Base-by-base conservation (phyloP, 225 moss, liverwort and hornwort species). In the Thuidium tamariscinum region DNA sequence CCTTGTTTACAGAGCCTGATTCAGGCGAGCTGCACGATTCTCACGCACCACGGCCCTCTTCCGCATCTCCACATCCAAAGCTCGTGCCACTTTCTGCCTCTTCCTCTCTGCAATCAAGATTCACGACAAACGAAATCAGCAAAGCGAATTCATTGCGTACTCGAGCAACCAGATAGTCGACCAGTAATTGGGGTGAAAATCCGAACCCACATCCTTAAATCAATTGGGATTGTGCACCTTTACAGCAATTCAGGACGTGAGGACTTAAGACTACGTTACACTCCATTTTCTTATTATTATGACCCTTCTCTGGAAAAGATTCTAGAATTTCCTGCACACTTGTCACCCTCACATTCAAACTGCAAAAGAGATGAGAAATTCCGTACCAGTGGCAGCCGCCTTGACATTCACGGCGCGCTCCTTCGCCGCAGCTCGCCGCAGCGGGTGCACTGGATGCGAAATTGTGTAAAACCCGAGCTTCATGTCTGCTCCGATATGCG, bases 381-480 rank as follows among this genome's bases (percentile, higher is more conserved):
- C 42, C 1, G 60, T 85, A 97, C 95, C 97, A 39, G 89, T 90
- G 32, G 97, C 97, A 36, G 91, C 86, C 2, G 75, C 79, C 64
- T 95, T 95, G 87, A 91, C 65, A 32, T 95, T 91, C 25, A 85
- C 70, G 54, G 89, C 77, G 25, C 89, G 88, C 46, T 97, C 95
- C 48, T 89, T 94, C 6, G 95, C 95, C 49, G 97, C 97, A 48
- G 87, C 92, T 46, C 95, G 86, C 11, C 90, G 95, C 36, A 97
- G 76, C 5, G 95, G 97, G n/a, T 97, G 95, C 5, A 92, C 49
- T 5, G 95, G 95, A 63, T 97, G 95, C 22, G 93, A 89, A 36
- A 93, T 79, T 17, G 91, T 90, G 82, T 86, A 95, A 0, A 94
- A 72, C 0, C 93, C 94, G 29, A 94, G 92, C 23, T n/a, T 92